phyloP scores from a whole-genome alignment of 306 rosid genomes.

The Carpinus viminea region DNA sequence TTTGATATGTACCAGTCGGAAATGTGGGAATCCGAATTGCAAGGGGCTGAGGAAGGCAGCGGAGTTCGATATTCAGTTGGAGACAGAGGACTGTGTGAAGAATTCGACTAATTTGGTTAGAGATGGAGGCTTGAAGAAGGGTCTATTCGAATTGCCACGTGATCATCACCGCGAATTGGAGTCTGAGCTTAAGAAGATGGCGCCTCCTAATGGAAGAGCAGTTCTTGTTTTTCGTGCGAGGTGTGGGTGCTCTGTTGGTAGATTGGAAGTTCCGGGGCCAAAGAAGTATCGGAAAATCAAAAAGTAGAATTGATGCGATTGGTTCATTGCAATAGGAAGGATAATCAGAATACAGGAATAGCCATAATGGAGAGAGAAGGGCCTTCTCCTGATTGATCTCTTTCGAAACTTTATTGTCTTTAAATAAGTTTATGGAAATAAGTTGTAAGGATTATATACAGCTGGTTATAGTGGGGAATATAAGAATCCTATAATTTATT shows the following conservation, averaged over 20 bases:
- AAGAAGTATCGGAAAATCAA: conserved; percentile 76
- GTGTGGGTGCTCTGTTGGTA: conserved; percentile 97
- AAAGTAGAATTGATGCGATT: conserved; percentile 51
- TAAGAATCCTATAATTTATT: conserved; percentile 41
- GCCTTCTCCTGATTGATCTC: conserved; percentile 37
- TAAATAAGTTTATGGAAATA: conserved; percentile 72
- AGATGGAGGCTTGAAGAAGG: conserved; percentile 65
- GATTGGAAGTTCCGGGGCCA: conserved; percentile 92
- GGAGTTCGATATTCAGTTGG: conserved; percentile 90
- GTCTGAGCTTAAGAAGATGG: conserved; percentile 97
- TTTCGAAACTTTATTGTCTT: conserved; percentile 51
- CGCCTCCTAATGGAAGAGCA: conserved; percentile 90
- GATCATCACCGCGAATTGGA: conserved; percentile 91
- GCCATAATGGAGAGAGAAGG: conserved; percentile 43
- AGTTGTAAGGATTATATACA: conserved; percentile 56
- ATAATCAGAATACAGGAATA: conserved; percentile 38
- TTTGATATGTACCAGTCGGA: conserved; percentile 56
- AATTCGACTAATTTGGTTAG: conserved; percentile 46
- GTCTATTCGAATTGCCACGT: conserved; percentile 77
- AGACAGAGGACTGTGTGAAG: conserved; percentile 95
- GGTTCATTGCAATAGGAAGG: conserved; percentile 40
- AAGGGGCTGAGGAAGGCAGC: conserved; percentile 80
- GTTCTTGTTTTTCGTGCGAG: conserved; percentile 76
- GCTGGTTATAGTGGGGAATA: conserved; percentile 61
- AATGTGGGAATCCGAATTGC: conserved; percentile 83